These are phyloP conservation scores for Mrakia frigida DNA, from an alignment of 768 basidiomycete species.

Conservation along the genomic window DNA sequence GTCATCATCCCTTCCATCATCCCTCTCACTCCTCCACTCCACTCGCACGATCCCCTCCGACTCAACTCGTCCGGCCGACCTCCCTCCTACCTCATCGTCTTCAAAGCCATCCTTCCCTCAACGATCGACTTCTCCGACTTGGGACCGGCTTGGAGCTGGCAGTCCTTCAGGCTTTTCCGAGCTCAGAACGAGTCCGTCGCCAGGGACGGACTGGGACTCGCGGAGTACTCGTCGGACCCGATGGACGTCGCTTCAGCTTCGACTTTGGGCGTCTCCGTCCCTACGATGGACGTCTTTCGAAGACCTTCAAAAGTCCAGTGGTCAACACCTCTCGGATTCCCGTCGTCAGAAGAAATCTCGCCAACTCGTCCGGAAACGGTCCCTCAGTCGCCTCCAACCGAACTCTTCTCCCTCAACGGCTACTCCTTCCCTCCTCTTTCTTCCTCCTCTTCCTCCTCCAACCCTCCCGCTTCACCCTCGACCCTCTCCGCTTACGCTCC, in stretches of 20 bases:
- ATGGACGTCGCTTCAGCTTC: slow-evolving; percentile 32
- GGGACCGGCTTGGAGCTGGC: slow-evolving; percentile 42
- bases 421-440: not conserved
- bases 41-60: slow-evolving; percentile 1
- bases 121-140: slow-evolving; percentile 38
- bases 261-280: not conserved
- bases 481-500: not conserved
- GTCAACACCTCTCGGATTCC: slow-evolving; percentile 30
- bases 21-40: slow-evolving; percentile 39
- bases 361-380: not conserved
- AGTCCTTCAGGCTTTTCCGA: slow-evolving; percentile 43
- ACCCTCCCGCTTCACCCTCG: not conserved
- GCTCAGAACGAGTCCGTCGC: slow-evolving; percentile 43
- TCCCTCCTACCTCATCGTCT: slow-evolving; percentile 42
- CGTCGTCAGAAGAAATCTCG: not conserved
- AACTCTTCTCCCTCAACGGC: not conserved
- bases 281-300: slow-evolving; percentile 20
- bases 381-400: not conserved
- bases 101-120: slow-evolving; percentile 43
- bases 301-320: slow-evolving; percentile 43
- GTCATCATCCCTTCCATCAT: slow-evolving; percentile 41
- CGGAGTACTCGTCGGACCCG: slow-evolving; percentile 35
- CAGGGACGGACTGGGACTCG: slow-evolving; percentile 20
- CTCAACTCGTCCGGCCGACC: not conserved
- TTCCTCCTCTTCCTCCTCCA: not conserved